Evolutionary conservation across 2,329 filamentous ascomycete genomes (phyloP).

Genomic region (Aspergillus calidoustus): DNA sequence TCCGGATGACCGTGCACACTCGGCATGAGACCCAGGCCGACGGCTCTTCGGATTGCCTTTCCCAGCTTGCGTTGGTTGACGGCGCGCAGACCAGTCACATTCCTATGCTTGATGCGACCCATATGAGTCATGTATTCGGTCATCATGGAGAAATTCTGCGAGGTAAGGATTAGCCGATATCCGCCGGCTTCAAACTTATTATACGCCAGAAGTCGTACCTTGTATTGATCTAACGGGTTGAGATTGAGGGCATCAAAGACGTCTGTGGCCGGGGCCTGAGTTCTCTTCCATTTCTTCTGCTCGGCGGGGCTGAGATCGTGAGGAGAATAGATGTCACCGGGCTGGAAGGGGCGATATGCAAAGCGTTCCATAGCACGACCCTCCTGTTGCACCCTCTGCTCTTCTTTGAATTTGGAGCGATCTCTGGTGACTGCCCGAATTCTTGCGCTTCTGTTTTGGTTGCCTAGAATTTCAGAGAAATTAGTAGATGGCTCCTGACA

Average conservation of each 20-base stretch:
- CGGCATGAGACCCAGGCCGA: slow-evolving; percentile 90
- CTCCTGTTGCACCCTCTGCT: slow-evolving; percentile 43
- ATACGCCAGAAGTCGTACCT: slow-evolving; percentile 59
- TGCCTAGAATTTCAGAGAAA: neutral
- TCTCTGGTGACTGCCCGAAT: no score
- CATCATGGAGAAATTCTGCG: slow-evolving; percentile 88
- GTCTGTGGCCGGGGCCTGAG: slow-evolving; percentile 63
- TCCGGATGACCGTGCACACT: slow-evolving; percentile 89
- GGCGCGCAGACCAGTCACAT: slow-evolving; percentile 76
- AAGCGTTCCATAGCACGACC: slow-evolving; percentile 45
- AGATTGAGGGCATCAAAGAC: slow-evolving; percentile 79
- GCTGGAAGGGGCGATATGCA: slow-evolving; percentile 69
- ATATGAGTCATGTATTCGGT: slow-evolving; percentile 84
- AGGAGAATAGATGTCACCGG: slow-evolving; percentile 87
- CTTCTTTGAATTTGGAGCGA: slow-evolving; percentile 35
- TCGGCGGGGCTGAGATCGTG: slow-evolving; percentile 80
- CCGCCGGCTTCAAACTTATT: slow-evolving; percentile 16
- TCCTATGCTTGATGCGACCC: slow-evolving; percentile 81
- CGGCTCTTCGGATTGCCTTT: slow-evolving; percentile 85
- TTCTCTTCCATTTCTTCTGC: slow-evolving; percentile 77
- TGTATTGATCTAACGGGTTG: slow-evolving; percentile 83
- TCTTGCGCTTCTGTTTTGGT: no score
- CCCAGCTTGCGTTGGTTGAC: slow-evolving; percentile 93
- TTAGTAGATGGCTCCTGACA: neutral
- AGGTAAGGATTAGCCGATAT: neutral